Base-by-base conservation (phyloP, 73 alveolate genomes). In the Paramecium bursaria region DNA sequence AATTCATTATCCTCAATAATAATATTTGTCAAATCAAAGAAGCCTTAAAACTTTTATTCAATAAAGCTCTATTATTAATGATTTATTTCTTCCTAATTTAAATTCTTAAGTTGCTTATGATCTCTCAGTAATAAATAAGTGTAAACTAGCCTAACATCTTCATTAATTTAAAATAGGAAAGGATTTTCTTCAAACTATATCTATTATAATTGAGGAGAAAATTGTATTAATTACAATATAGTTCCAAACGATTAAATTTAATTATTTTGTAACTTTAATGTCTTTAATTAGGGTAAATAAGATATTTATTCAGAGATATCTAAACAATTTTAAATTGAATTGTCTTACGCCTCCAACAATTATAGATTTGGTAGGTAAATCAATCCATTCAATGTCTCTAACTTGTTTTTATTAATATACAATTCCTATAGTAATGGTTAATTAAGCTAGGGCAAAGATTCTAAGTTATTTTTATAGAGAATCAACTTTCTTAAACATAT, bases 311-410 rank as follows among this genome's bases (percentile, higher is more conserved):
- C 26, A 11, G 33, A 53, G 0, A 47, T 35, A 67, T 67, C 82
- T 5, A 25, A 67, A 39, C 82, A 67, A 33, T 53, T 42, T 47
- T 67, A 19, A 9, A 67, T 21, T 15, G 19, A 23, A 42, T 67
- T 67, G 21, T 67, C 82, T 42, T 67, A 67, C 33, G 44, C 82
- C 21, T 67, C 7, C 21, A 67, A 27, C 17, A 67, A 39, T 47
- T 67, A 48, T 17, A 67, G 44, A 35, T 39, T 30, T 17, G 82
- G 82, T 42, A 67, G 21, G 13, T 67, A 67, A 7, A 67, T 23
- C 6, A 67, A 31, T 39, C 82, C 82, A 67, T 67, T 47, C 2
- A 67, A 25, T 14, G 82, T 39, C 44, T 67, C 82, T 4, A 67
- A 47, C 44, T 67, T 67, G 23, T 67, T 67, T 15, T 67, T 67